Percentiles rank a stretch among this genome's conserved stretches.
These are phyloP conservation scores for Fraxinus quadrangulata DNA, from an alignment of 257 asterid genomes.

Conservation along the genomic window DNA sequence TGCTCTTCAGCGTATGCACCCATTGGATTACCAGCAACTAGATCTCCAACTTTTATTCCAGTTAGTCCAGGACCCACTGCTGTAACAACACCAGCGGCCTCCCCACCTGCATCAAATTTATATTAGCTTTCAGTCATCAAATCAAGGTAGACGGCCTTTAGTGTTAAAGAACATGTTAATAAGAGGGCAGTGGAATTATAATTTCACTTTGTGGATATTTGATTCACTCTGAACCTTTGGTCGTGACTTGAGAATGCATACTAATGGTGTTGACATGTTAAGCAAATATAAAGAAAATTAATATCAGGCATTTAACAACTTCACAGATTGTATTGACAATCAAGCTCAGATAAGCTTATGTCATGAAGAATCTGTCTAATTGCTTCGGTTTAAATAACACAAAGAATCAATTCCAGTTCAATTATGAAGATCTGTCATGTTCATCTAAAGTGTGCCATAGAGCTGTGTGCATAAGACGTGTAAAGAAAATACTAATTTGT, in stretches of 20 bases:
- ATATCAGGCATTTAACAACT: not conserved
- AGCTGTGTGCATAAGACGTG: not conserved
- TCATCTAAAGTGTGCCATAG: not conserved
- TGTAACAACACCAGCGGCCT: slow-evolving; percentile 87
- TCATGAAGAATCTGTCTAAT: not conserved
- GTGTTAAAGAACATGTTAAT: not conserved
- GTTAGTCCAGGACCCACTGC: slow-evolving; percentile 91
- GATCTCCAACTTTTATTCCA: slow-evolving; percentile 77
- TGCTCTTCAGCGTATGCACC: slow-evolving; percentile 97
- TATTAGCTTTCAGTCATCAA: not conserved
- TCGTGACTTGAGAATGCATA: not conserved
- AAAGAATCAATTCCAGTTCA: not conserved
- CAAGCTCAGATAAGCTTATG: not conserved
- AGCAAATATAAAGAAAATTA: not conserved
- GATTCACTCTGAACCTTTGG: not conserved
- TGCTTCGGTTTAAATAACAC: not conserved
- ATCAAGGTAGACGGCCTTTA: not conserved
- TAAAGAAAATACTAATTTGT: not conserved
- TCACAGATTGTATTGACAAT: not conserved
- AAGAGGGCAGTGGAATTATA: not conserved
- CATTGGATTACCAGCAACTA: slow-evolving; percentile 76
- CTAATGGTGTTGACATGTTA: not conserved
- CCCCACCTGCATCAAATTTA: slow-evolving; percentile 61
- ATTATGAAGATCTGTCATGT: not conserved
- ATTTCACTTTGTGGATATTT: not conserved